phyloP scores from a whole-genome alignment of 2,329 filamentous ascomycete species.

The Neofusicoccum laricinum region DNA sequence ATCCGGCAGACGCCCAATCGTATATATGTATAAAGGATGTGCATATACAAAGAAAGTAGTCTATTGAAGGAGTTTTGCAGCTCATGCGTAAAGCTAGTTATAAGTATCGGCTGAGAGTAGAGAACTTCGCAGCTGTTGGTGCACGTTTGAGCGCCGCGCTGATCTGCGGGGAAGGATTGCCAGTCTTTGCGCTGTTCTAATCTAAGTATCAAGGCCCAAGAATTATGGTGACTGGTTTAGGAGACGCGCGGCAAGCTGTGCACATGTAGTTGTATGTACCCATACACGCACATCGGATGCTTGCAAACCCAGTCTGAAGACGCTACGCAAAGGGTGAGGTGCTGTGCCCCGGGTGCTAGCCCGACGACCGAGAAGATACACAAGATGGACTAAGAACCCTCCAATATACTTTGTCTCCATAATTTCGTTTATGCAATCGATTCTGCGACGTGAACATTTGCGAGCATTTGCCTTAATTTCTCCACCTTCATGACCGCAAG shows the following conservation, averaged over 20 bases:
- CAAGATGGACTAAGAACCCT: neutral
- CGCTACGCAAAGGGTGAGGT: neutral
- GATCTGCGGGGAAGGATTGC: neutral
- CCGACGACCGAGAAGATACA: neutral
- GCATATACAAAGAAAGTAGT: no score
- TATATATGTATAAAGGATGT: no score
- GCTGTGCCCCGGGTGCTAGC: no score
- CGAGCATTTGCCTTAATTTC: constrained; percentile 6
- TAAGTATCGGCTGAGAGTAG: neutral
- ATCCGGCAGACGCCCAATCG: no score
- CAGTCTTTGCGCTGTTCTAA: neutral
- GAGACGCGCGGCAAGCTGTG: no score
- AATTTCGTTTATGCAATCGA: neutral
- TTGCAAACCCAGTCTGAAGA: neutral
- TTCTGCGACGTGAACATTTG: neutral
- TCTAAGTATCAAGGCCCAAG: neutral
- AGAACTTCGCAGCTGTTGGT: neutral
- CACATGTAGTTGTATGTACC: no score
- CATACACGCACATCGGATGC: no score
- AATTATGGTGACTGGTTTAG: neutral
- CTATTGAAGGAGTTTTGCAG: no score
- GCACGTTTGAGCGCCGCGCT: neutral
- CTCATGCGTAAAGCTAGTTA: no score
- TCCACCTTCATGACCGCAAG: neutral
- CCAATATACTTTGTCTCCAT: constrained; percentile 1